Percentiles rank a stretch among this genome's conserved stretches.
Evolutionary conservation across 352 stramenopile genomes (phyloP).

Genomic region (Hyaloperonospora brassicae): DNA sequence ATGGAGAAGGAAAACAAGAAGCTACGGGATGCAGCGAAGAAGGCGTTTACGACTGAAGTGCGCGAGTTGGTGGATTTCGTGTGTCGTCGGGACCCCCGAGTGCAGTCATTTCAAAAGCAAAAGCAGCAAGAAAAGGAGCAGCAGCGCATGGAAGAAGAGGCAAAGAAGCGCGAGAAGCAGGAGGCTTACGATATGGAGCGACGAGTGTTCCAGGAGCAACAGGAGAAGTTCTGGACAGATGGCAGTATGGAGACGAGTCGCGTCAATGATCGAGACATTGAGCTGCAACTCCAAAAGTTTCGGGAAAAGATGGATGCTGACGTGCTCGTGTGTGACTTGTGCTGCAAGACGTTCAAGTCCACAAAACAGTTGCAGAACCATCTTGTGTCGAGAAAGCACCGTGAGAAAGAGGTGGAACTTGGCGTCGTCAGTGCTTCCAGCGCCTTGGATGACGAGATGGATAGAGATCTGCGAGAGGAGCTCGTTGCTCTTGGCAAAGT

Average conservation of each 20-base stretch:
- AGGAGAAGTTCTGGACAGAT: conserved; percentile 48
- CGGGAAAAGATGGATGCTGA: conserved; percentile 63
- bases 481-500: conserved; percentile 36
- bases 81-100: conserved; percentile 63
- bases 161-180: conserved; percentile 49
- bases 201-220: conserved; percentile 62
- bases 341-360: conserved; percentile 80
- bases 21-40: conserved; percentile 66
- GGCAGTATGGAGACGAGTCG: conserved; percentile 37
- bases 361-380: conserved; percentile 78
- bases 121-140: conserved; percentile 54
- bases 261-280: conserved; percentile 46
- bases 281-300: conserved; percentile 54
- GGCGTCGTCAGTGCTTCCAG: conserved; percentile 50
- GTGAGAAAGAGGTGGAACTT: conserved; percentile 64
- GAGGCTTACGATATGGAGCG: conserved; percentile 49
- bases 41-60: conserved; percentile 70
- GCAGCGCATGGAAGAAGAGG: conserved; percentile 40
- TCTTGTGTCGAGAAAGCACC: conserved; percentile 73
- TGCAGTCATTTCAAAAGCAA: conserved; percentile 56
- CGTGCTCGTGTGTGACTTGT: conserved; percentile 67
- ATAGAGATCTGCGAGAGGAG: conserved; percentile 48
- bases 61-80: conserved; percentile 81
- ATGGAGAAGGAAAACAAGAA: conserved; percentile 89
- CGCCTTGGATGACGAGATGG: conserved; percentile 54